A percentile compares a stretch with the other conserved stretches of the same genome.
phyloP scores from a whole-genome alignment of 2,329 filamentous ascomycete genomes.

The Blastomyces parvus region DNA sequence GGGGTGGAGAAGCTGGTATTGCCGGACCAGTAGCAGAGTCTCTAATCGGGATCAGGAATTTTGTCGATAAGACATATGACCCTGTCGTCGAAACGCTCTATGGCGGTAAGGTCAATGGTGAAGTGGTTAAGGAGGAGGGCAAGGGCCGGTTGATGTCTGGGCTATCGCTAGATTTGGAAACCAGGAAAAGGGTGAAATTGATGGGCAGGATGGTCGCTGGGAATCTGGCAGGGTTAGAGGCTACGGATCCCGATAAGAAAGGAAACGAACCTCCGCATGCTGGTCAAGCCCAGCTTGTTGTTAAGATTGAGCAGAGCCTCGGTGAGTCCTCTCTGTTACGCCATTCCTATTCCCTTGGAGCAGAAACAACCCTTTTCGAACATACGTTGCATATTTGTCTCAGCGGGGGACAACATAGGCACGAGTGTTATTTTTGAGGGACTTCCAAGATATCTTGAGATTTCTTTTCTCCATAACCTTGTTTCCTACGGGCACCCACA shows the following conservation, averaged over 20 bases:
- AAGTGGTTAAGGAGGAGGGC: slow-evolving; percentile 34
- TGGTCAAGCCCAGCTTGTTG: slow-evolving; percentile 49
- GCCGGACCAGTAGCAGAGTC: slow-evolving; percentile 50
- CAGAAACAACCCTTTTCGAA: neutral
- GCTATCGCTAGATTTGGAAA: slow-evolving; percentile 55
- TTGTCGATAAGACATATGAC: slow-evolving; percentile 54
- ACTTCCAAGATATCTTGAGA: neutral
- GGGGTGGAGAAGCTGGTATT: slow-evolving; percentile 66
- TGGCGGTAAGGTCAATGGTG: slow-evolving; percentile 37
- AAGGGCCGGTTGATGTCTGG: slow-evolving; percentile 48
- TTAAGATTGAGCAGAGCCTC: slow-evolving; percentile 61
- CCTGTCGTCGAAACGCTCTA: slow-evolving; percentile 60
- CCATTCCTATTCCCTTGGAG: neutral
- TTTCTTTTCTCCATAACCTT: neutral
- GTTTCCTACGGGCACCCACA: neutral
- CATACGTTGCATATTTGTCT: neutral
- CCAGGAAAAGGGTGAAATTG: slow-evolving; percentile 63
- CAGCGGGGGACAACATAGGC: neutral
- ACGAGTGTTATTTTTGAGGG: neutral
- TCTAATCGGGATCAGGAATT: slow-evolving; percentile 54
- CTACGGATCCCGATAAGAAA: slow-evolving; percentile 21
- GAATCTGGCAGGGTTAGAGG: slow-evolving; percentile 35
- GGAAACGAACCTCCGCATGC: slow-evolving; percentile 17
- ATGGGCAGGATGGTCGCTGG: slow-evolving; percentile 61
- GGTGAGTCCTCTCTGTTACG: slow-evolving; percentile 28